A percentile compares a stretch with the other conserved stretches of the same genome.
Evolutionary conservation across 257 asterid genomes (phyloP).

Genomic region (Handroanthus guayacan): DNA sequence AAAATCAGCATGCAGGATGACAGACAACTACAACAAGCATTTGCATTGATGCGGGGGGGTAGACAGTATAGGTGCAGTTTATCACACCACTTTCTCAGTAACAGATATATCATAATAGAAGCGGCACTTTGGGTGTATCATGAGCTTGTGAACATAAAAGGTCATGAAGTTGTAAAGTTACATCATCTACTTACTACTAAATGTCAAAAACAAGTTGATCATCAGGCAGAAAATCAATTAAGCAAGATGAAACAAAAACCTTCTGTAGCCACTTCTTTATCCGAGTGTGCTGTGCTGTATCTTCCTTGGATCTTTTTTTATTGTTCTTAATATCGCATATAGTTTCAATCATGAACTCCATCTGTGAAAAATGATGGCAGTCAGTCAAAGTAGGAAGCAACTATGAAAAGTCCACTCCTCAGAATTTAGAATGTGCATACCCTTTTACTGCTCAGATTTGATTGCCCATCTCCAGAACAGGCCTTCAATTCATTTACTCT

Average conservation of each 20-base stretch:
- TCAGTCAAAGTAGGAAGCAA: conserved; percentile 32
- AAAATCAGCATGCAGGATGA: neutral
- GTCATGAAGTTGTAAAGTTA: neutral
- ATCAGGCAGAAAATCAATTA: conserved; percentile 4
- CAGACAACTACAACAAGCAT: neutral
- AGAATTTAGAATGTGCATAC: conserved; percentile 48
- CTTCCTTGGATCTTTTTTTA: conserved; percentile 71
- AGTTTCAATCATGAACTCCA: conserved; percentile 92
- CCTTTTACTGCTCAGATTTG: conserved; percentile 67
- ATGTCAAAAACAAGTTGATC: neutral
- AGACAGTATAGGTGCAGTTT: neutral
- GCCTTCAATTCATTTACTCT: conserved; percentile 82
- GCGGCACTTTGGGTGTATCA: neutral
- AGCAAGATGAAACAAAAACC: conserved; percentile 45
- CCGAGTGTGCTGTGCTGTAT: conserved; percentile 71
- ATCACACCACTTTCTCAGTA: neutral
- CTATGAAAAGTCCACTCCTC: conserved; percentile 22
- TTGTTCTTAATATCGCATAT: conserved; percentile 96
- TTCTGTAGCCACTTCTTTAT: conserved; percentile 91
- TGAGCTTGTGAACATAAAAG: neutral
- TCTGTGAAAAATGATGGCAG: conserved; percentile 55
- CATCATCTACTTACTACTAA: neutral
- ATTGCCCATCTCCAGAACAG: conserved; percentile 62
- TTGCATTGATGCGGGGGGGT: neutral
- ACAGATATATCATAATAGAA: conserved; percentile 13